phyloP scores from a whole-genome alignment of 768 basidiomycete genomes.

The Leccinum longicurvipes region DNA sequence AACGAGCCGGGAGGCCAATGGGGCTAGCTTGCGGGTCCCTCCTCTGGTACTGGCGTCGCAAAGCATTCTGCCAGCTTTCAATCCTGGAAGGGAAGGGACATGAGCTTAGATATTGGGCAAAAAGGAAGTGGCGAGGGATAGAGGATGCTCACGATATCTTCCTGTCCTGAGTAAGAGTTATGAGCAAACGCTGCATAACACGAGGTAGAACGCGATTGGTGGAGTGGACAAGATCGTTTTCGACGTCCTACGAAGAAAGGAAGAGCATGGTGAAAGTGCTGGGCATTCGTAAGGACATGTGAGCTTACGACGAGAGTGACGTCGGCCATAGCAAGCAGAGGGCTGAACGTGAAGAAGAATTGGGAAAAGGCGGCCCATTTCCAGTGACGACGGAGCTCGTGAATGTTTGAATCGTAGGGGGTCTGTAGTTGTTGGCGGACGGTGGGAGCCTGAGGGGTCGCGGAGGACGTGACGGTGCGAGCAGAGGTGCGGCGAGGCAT shows the following conservation, averaged over 20 bases:
- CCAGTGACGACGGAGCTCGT: slow-evolving; percentile 73
- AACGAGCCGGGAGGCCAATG: slow-evolving; percentile 51
- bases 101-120: slow-evolving; percentile 13
- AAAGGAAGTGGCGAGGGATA: slow-evolving; percentile 19
- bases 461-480: slow-evolving; percentile 33
- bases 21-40: slow-evolving; percentile 70
- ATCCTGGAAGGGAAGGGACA: slow-evolving; percentile 39
- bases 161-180: slow-evolving; percentile 74
- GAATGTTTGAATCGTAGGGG: slow-evolving; percentile 39
- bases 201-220: slow-evolving; percentile 62
- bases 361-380: slow-evolving; percentile 92
- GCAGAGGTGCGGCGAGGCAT: slow-evolving; percentile 60
- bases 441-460: slow-evolving; percentile 29
- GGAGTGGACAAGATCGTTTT: slow-evolving; percentile 66
- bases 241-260: slow-evolving; percentile 57
- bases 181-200: slow-evolving; percentile 71
- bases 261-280: slow-evolving; percentile 6
- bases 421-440: slow-evolving; percentile 26
- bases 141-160: slow-evolving; percentile 62
- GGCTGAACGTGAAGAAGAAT: slow-evolving; percentile 83
- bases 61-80: slow-evolving; percentile 74
- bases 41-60: slow-evolving; percentile 75
- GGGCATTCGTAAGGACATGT: neutral
- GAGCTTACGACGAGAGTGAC: slow-evolving; percentile 60
- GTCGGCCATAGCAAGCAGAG: slow-evolving; percentile 67